Evolutionary conservation across 371 early-diverging fungal genomes (phyloP).

Genomic region (Mucor ambiguus): DNA sequence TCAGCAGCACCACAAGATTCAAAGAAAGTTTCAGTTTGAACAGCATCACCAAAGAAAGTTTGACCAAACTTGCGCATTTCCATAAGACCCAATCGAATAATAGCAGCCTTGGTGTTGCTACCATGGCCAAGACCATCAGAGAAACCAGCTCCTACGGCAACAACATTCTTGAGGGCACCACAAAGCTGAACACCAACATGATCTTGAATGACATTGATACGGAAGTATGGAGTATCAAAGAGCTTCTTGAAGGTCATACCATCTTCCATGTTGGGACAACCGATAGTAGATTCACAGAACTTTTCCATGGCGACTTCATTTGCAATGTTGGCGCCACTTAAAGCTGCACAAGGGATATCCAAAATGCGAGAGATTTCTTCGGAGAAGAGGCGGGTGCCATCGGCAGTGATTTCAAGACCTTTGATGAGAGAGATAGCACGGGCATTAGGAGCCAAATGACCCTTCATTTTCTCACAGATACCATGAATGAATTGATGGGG

Average conservation of each 20-base stretch:
- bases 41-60: conserved; percentile 90
- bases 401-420: conserved; percentile 80
- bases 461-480: conserved; percentile 61
- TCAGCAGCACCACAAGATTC: conserved; percentile 74
- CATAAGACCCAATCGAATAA: conserved; percentile 94
- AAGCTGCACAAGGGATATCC: conserved; percentile 75
- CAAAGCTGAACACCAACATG: conserved; percentile 94
- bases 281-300: conserved; percentile 94
- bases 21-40: conserved; percentile 46
- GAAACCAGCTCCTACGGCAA: conserved; percentile 96
- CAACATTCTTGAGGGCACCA: conserved; percentile 98
- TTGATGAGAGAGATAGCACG: conserved; percentile 91
- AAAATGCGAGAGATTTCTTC: conserved; percentile 76
- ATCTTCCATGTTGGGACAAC: conserved; percentile 63
- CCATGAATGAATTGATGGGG: conserved; percentile 96
- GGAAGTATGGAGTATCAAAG: conserved; percentile 71
- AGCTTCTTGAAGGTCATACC: conserved; percentile 75
- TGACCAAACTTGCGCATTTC: conserved; percentile 96
- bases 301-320: conserved; percentile 89
- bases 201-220: conserved; percentile 81
- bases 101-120: conserved; percentile 96
- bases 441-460: conserved; percentile 58
- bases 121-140: conserved; percentile 82
- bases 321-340: conserved; percentile 97
- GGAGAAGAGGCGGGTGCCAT: conserved; percentile 81